These are phyloP conservation scores for Hemileccinum rubropunctum DNA, from an alignment of 768 basidiomycete species.

Conservation along the genomic window DNA sequence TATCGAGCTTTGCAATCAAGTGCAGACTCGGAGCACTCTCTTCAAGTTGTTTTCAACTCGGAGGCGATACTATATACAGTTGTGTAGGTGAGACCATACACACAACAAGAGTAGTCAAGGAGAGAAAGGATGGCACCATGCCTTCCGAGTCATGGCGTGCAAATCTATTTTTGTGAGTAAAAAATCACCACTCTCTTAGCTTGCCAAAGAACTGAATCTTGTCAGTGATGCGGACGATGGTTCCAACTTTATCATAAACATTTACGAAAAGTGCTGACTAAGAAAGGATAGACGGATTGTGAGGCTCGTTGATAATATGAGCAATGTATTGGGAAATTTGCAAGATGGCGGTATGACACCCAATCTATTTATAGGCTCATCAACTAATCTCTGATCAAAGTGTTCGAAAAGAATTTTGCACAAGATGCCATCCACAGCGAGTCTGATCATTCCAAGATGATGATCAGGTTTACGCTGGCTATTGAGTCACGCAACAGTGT, in stretches of 20 bases:
- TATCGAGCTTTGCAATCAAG: constrained; percentile 1
- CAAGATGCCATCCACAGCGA: not conserved
- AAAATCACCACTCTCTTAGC: not conserved
- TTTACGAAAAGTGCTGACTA: not conserved
- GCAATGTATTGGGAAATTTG: not conserved
- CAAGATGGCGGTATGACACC: not conserved
- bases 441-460: not conserved
- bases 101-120: not conserved
- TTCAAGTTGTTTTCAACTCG: no score
- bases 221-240: not conserved
- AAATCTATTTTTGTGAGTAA: not conserved
- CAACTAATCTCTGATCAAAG: not conserved
- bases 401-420: not conserved
- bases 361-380: not conserved
- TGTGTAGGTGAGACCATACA: not conserved
- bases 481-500: not conserved
- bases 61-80: not conserved
- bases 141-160: constrained; percentile 1
- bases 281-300: not conserved
- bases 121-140: not conserved
- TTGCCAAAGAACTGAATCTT: not conserved
- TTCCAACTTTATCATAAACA: not conserved
- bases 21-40: not conserved
- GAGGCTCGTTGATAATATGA: not conserved
- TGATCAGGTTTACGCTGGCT: not conserved